Base-by-base conservation (phyloP, 139 green algal species). In the Chlorella sp. region DNA sequence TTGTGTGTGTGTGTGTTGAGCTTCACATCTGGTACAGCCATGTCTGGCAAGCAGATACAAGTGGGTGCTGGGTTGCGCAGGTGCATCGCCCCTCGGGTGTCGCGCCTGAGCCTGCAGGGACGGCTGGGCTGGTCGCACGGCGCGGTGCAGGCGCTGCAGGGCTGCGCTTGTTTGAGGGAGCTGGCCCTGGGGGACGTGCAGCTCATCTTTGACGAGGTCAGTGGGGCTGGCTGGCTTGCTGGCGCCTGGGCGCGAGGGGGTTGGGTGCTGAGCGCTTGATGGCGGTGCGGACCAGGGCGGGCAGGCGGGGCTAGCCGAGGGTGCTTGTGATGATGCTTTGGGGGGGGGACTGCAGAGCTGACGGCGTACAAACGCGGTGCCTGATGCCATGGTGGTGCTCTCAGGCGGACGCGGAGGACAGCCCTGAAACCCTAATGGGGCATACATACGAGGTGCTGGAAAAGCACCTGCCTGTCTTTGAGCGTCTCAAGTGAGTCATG, bases 351-450 rank as follows among this genome's bases (percentile, higher is more conserved):
- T 30, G 27, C 55, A 29, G 4, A 64, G 22, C 6, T 10, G 27
- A 27, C 20, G 22, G 55, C 27, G 55, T 64, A 30, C 24, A 20
- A 6, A 31, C 22, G 14, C 27, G 17, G 22, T 27, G 22, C 20
- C 55, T 64, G 55, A n/a, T n/a, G n/a, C n/a, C n/a, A n/a, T n/a
- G n/a, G n/a, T n/a, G n/a, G n/a, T n/a, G n/a, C n/a, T n/a, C 24
- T 3, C 59, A 60, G 31, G 33, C 34, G 4, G 70, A 68, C 34
- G 50, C 70, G 31, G 70, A 75, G 27, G 70, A 75, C 70, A 69
- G 70, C 27, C 70, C 70, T 5, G 70, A 75, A 59, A 2, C 26
- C 3, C 29, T 75, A 3, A 75, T 75, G 70, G 64, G 64, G 31
- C 33, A 27, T 2, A 10, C 69, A 59, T 75, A 75, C 27, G 24